Percentiles rank a stretch among this genome's conserved stretches.
Conservation (phyloP, 345 rosid species). For the Chamaenerion angustifolium region DNA sequence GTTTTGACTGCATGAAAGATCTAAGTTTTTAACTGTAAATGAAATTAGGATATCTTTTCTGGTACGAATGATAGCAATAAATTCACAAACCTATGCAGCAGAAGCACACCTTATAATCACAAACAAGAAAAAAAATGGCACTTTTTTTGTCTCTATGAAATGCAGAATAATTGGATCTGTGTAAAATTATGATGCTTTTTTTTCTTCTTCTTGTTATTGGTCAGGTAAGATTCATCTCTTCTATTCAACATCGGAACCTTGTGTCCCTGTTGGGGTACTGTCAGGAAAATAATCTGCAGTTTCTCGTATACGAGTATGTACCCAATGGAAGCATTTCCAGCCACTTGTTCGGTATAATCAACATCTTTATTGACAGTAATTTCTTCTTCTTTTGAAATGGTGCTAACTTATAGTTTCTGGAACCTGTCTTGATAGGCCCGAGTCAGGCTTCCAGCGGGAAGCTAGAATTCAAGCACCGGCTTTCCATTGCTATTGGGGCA, state of each 20-base stretch:
- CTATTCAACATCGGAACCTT: constrained; percentile 75
- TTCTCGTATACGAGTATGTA: constrained; percentile 74
- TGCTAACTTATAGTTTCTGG: constrained; percentile 1
- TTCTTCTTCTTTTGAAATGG: background rate
- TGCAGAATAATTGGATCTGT: no score
- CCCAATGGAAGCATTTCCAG: constrained; percentile 96
- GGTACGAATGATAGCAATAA: no score
- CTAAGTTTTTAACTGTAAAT: no score
- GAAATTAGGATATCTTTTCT: no score
- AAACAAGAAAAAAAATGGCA: no score
- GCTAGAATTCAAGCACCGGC: constrained; percentile 91
- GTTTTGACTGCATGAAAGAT: background rate
- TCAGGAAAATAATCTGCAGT: constrained; percentile 69
- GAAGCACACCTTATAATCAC: no score
- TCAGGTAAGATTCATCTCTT: constrained; percentile 76
- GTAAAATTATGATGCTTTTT: constrained; percentile 1
- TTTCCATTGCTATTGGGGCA: constrained; percentile 77
- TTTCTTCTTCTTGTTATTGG: constrained; percentile 6
- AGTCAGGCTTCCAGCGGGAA: constrained; percentile 54
- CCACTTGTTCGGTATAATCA: constrained; percentile 73
- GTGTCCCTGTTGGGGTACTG: constrained; percentile 87
- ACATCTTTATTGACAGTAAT: constrained; percentile 6
- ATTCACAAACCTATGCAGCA: no score
- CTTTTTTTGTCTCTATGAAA: no score
- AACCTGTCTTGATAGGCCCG: constrained; percentile 31